These are phyloP conservation scores for Kazachstania martiniae DNA, from an alignment of 805 yeast genomes.

Conservation along the genomic window DNA sequence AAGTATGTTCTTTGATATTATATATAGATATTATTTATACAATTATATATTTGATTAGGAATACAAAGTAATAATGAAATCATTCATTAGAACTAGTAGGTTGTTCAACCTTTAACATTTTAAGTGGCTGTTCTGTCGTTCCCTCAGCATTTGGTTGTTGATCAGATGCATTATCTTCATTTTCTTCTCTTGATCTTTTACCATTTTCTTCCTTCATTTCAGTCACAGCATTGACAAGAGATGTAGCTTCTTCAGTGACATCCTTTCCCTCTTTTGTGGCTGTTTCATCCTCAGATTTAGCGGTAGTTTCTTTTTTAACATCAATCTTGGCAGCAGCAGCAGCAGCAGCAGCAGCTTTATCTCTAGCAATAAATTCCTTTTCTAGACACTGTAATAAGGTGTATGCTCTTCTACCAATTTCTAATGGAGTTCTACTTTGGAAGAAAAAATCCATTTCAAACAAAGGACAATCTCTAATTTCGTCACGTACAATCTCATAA, in stretches of 20 bases:
- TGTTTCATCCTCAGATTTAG: not conserved
- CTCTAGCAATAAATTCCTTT: constrained; percentile 36
- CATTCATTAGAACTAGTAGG: too few species aligned
- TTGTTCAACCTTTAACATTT: too few species aligned
- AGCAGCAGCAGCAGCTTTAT: not conserved
- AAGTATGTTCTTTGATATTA: too few species aligned
- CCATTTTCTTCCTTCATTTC: not conserved
- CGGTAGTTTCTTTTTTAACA: not conserved
- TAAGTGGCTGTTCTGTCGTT: too few species aligned
- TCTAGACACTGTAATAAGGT: constrained; percentile 68
- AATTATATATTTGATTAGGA: not conserved
- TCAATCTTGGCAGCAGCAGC: not conserved
- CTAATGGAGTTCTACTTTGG: constrained; percentile 69
- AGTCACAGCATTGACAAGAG: not conserved
- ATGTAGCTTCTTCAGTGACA: not conserved
- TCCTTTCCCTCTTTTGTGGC: not conserved
- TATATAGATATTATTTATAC: not conserved
- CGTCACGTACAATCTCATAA: constrained; percentile 68
- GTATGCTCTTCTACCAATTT: constrained; percentile 71
- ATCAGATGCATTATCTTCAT: not conserved
- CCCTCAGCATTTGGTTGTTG: not conserved
- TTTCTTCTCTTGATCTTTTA: constrained; percentile 2
- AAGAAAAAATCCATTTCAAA: constrained; percentile 86
- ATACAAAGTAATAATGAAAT: not conserved
- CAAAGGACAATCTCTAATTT: constrained; percentile 62